Percentiles rank a stretch among this genome's conserved stretches.
phyloP scores from a whole-genome alignment of 1,284 basidiomycete genomes.

The Moesziomyces aphidis region DNA sequence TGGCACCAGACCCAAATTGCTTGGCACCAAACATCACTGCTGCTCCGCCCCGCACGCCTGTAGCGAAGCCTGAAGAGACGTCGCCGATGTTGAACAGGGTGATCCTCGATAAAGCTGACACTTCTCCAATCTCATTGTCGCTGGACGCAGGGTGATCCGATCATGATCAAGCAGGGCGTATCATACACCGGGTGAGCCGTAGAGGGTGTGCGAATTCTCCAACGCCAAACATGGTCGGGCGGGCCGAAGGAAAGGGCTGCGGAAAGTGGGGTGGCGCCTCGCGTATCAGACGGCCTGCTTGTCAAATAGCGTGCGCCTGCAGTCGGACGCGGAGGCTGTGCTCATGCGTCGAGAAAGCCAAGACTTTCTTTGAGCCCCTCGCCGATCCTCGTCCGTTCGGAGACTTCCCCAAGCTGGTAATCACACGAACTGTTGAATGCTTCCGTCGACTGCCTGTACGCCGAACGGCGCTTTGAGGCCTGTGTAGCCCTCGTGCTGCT shows the following conservation, averaged over 20 bases:
- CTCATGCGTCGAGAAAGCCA: conserved; percentile 20
- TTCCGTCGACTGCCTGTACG: no score
- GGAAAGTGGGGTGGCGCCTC: background rate
- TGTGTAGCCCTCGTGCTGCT: no score
- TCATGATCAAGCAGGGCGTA: background rate
- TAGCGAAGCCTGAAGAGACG: no score
- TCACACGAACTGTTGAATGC: background rate
- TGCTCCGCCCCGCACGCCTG: no score
- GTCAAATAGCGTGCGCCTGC: background rate
- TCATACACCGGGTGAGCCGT: background rate
- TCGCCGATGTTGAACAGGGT: no score
- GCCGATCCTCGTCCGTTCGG: conserved; percentile 30
- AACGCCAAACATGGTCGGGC: no score
- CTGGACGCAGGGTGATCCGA: background rate
- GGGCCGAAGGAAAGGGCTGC: no score
- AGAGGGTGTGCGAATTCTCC: background rate
- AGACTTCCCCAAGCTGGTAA: conserved; percentile 7
- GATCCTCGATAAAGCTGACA: background rate
- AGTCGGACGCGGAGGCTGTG: conserved; percentile 12
- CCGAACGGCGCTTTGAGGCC: no score
- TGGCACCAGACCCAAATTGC: conserved; percentile 22
- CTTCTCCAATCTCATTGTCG: background rate
- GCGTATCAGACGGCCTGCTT: background rate
- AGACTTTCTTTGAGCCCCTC: conserved; percentile 34
- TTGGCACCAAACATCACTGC: conserved; percentile 10